phyloP scores from a whole-genome alignment of 768 basidiomycete genomes.

The Coprinopsis strossmayeri region DNA sequence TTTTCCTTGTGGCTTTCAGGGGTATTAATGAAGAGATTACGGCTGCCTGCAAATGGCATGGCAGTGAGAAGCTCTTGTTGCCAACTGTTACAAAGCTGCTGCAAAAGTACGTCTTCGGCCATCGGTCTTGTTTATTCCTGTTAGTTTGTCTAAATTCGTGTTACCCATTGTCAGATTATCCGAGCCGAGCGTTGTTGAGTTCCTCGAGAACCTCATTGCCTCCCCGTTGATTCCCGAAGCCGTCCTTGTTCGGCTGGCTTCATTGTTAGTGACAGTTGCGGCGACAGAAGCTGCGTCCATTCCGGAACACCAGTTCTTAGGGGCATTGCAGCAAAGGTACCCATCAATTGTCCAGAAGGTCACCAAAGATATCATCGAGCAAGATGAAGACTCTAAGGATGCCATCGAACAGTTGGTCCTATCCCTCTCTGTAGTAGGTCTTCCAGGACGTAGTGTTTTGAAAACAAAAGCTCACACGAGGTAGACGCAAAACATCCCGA shows the following conservation, averaged over 20 bases:
- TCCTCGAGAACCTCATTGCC: conserved; percentile 34
- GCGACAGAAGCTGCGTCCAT: conserved; percentile 20
- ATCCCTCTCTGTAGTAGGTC: conserved; percentile 51
- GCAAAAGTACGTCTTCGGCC: conserved; percentile 24
- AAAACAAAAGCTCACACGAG: not conserved
- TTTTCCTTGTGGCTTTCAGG: conserved; percentile 21
- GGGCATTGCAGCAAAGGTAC: conserved; percentile 60
- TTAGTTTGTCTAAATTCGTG: too few relatives aligned
- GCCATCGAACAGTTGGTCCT: conserved; percentile 48
- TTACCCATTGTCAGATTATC: conserved; percentile 21
- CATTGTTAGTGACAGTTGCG: conserved; percentile 21
- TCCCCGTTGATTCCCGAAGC: conserved; percentile 25
- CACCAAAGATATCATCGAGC: conserved; percentile 30
- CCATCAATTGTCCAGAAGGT: conserved; percentile 39
- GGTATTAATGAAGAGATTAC: conserved; percentile 41
- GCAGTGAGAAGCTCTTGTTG: conserved; percentile 49
- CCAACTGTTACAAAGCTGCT: conserved; percentile 43
- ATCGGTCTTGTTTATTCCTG: too few relatives aligned
- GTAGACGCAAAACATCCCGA: conserved; percentile 5
- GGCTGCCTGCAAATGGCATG: conserved; percentile 38
- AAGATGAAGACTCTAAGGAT: conserved; percentile 31
- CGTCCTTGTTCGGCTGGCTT: conserved; percentile 26
- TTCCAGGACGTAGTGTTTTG: not conserved
- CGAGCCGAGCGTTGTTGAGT: conserved; percentile 20
- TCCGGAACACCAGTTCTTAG: conserved; percentile 38